Evolutionary conservation across 306 rosid genomes (phyloP), one percentile per base, ranked within the genome.

Genomic region (Pyrus betulifolia): DNA sequence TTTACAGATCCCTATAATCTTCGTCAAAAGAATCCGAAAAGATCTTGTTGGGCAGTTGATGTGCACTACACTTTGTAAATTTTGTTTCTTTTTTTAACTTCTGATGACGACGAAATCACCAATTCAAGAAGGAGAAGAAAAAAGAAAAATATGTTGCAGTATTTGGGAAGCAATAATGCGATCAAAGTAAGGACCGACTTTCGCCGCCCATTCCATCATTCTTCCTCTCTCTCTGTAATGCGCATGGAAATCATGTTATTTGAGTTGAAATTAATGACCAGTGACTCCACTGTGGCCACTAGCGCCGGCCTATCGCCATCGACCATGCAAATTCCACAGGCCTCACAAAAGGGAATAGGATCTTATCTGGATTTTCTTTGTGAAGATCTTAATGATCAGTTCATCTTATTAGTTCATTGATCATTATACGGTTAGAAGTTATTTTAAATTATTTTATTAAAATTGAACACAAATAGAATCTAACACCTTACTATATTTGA

Each of bases 401-500:
- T 10, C 4, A 44, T 44, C 0, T 44, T 11, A 45, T 44, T 11
- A 0, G 4, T 44, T 44, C 1, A 11, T 46, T 1, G 2, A 0
- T 46, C 0, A 46, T 46, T 4, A 0, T 14, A 0, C 0, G 1
- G 0, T 49, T 1, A 49, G 0, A 5, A 14, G 15, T 49, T 1
- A 49, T 49, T 49, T 4, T 1, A 15, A 4, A 1, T 14, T 1
- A 1, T 49, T 49, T 1, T 14, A 35, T 4, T 14, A 46, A 46
- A 46, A 46, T 46, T 4, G 40, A 46, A 46, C 0, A 46, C 0
- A 4, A 14, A 46, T 0, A 14, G 0, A 11, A 4, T 0, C 1
- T 4, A 4, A 46, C 0, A 49, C 0, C 0, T 1, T 11, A 14
- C 2, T 0, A 14, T 14, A 1, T 49, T 14, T 0, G 0, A 49